Evolutionary conservation across 2,329 filamentous ascomycete genomes (phyloP).

Genomic region (Cercospora sp.): DNA sequence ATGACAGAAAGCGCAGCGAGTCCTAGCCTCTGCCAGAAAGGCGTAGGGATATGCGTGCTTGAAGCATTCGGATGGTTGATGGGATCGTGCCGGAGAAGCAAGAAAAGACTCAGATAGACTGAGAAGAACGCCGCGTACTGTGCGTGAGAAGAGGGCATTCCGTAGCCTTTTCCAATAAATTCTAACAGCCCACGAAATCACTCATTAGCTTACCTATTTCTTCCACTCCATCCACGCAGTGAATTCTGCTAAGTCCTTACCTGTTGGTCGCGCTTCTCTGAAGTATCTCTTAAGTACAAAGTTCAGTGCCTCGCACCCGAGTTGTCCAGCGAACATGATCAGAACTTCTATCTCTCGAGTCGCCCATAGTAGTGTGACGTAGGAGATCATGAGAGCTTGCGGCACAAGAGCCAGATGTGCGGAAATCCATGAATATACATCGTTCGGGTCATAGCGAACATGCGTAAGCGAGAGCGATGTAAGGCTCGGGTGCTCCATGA

Average conservation of each 20-base stretch:
- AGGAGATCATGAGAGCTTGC: conserved; percentile 85
- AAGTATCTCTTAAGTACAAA: conserved; percentile 86
- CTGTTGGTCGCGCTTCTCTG: conserved; percentile 83
- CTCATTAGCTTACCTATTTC: conserved; percentile 4
- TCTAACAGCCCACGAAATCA: conserved; percentile 43
- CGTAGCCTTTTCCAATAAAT: conserved; percentile 87
- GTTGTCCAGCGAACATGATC: conserved; percentile 87
- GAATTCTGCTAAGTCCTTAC: too few species aligned
- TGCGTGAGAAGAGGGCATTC: conserved; percentile 94
- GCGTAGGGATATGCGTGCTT: conserved; percentile 56
- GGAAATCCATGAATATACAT: conserved; percentile 80
- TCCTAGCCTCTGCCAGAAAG: conserved; percentile 59
- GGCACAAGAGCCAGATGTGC: conserved; percentile 94
- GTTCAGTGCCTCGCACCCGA: conserved; percentile 88
- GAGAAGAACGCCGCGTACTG: conserved; percentile 95
- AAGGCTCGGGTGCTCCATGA: conserved; percentile 59
- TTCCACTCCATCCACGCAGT: too few species aligned
- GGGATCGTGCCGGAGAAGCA: conserved; percentile 75
- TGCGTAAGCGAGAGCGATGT: conserved; percentile 93
- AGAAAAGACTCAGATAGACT: conserved; percentile 77
- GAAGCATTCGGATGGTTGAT: conserved; percentile 43
- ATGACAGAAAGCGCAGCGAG: conserved; percentile 47
- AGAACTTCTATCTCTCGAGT: conserved; percentile 86
- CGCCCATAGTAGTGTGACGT: conserved; percentile 85
- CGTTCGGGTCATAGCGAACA: conserved; percentile 92